phyloP scores from a whole-genome alignment of 2,329 filamentous ascomycete species.

The Neonectria faginata region DNA sequence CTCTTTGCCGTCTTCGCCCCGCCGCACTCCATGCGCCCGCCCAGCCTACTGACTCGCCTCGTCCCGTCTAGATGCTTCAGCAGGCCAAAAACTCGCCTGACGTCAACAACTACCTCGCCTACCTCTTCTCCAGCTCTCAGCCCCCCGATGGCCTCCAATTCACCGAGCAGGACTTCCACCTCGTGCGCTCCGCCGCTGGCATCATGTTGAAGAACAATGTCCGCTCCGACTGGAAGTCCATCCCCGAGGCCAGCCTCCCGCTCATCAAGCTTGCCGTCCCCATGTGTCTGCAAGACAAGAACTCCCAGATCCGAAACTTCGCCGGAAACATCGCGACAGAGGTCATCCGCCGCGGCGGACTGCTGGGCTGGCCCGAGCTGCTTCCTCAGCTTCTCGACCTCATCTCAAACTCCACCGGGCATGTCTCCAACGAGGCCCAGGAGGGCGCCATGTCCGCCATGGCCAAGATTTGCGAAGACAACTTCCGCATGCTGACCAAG shows the following conservation, averaged over 20 bases:
- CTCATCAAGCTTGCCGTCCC: constrained; percentile 86
- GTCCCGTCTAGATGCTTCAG: constrained; percentile 79
- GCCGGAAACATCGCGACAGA: constrained; percentile 96
- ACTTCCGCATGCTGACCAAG: constrained; percentile 84
- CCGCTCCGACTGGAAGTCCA: constrained; percentile 77
- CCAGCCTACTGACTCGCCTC: constrained; percentile 37
- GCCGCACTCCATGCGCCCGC: constrained; percentile 27
- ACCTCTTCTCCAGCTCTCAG: constrained; percentile 81
- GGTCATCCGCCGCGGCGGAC: constrained; percentile 83
- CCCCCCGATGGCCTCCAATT: constrained; percentile 70
- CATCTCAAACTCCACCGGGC: constrained; percentile 78
- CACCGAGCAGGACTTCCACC: constrained; percentile 72
- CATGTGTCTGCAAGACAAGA: constrained; percentile 82
- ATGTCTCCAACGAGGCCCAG: constrained; percentile 77
- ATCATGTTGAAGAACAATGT: constrained; percentile 98
- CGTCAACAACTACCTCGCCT: constrained; percentile 97
- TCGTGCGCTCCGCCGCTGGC: constrained; percentile 87
- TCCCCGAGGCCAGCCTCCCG: constrained; percentile 77
- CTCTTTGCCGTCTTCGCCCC: background rate
- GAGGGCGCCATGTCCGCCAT: constrained; percentile 95
- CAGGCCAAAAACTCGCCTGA: constrained; percentile 91
- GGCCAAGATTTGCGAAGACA: constrained; percentile 97
- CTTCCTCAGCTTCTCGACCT: constrained; percentile 84
- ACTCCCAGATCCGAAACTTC: constrained; percentile 85
- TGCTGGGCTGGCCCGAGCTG: constrained; percentile 92